Evolutionary conservation across 140 eudicot genomes (phyloP), one percentile per base, ranked within the genome.

Genomic region (Oenanthe javanica): DNA sequence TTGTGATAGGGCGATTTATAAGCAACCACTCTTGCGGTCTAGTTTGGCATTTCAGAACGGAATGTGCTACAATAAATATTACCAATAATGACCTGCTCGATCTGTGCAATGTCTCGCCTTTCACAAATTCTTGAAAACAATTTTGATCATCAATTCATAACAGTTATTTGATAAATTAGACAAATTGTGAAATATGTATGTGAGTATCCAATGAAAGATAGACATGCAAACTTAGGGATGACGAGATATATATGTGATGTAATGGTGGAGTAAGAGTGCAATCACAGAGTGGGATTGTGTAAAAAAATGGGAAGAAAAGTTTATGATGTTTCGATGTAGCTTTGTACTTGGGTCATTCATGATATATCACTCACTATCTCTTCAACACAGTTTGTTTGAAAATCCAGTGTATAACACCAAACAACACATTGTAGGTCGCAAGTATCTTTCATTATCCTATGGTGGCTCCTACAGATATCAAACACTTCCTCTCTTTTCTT

Each of bases 191-290:
- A 21, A 21, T 2, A 40, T 16, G 21, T 43, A 19, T 43, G 13
- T 14, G 3, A 18, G 25, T 55, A 85, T 82, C 79, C 72, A 61
- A 78, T 77, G 31, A 82, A 75, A 76, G 49, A 66, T 45, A 83
- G 89, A 85, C 91, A 85, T 87, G 89, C 81, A 85, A 83, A 86
- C 90, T 82, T 90, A 51, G 76, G 49, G 85, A 67, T 93, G 97
- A 93, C 97, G 96, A 82, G 86, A 88, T 78, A 55, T 77, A 88
- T 78, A 55, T 77, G 85, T 92, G 97, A 92, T 85, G 93, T 89
- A 77, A 63, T 82, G 78, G 52, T 90, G 70, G 87, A 84, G 96
- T 89, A 87, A 86, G 90, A 72, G 84, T 86, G 87, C 91, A 88
- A 81, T 79, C 77, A 83, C 87, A 82, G 89, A 80, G 87, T 77